Evolutionary conservation across 176 grass and related monocot genomes (phyloP), one percentile per base, ranked within the genome.

Genomic region (Oryza nivara): DNA sequence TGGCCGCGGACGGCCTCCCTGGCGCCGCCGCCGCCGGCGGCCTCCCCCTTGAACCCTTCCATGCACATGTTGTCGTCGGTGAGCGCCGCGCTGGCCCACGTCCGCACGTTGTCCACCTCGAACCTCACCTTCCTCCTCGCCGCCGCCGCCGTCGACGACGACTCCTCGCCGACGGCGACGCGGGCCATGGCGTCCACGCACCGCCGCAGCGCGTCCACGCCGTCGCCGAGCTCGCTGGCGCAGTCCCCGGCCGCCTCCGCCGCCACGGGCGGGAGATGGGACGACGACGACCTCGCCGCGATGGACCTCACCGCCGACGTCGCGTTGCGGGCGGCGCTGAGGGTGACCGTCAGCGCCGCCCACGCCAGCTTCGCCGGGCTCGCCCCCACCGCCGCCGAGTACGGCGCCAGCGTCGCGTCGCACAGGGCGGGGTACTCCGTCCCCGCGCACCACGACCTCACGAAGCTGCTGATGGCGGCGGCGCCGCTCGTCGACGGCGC

Each of bases 41-140:
- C 60, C 79, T 78, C 74, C 7, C n/a, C 36, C 49, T 10, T 76
- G 78, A 97, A 90, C 44, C 90, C 92, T 0, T 97, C 94, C 83
- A 94, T 70, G 86, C 94, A 97, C 65, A 83, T 94, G 88, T 88
- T 76, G 68, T 86, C 87, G 64, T 97, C 84, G 11, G 94, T 97
- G 60, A 97, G 79, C 60, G 94, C 94, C 4, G 94, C 92, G 88
- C 94, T 97, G 35, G 92, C 90, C 94, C 94, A 97, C 30, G 94
- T 92, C 83, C 88, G 85, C 74, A 92, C 86, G 86, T 48, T 92
- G 76, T 85, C 74, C 67, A 97, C 80, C 78, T 88, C 65, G 77
- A 92, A 90, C 67, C 76, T 76, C 4, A 67, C 38, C 56, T 16
- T 11, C 74, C 83, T 19, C 26, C 68, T 17, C 54, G 19, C 16